Base-by-base conservation (phyloP, 2,329 filamentous ascomycete genomes). In the Fusarium sp. region DNA sequence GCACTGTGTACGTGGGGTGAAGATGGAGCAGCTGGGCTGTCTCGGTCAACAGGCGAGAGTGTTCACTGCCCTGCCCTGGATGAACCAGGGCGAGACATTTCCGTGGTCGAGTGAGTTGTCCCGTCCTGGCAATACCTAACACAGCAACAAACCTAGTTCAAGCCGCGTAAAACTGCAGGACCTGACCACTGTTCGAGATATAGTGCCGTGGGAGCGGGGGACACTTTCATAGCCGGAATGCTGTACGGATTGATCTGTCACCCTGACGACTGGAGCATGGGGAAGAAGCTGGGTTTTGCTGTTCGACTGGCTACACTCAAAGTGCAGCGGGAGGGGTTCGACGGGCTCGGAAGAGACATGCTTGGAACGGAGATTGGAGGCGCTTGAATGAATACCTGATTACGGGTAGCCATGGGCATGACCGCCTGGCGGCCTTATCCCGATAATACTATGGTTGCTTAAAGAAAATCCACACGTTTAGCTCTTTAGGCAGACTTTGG, bases 221-320 rank as follows among this genome's bases (percentile, higher is more conserved):
- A 94, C 78, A 93, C 92, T 1, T 94, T 94, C 77, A 89, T 92
- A 71, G 92, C 92, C 38, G 92, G 91, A 66, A 89, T 92, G 80
- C 82, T 94, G 54, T 93, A 91, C 81, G 86, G 84, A 39, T 80
- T 93, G 68, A 81, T 87, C 63, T 87, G 84, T 77, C 86, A 85
- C 70, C 73, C 77, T 47, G 76, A 80, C 14, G 82, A 86, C 70
- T 91, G 88, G 88, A 79, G 82, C 73, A 76, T 86, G 51, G 73
- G 81, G 56, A 78, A 81, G 63, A 88, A 86, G 75, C 79, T 92
- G 68, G 79, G 77, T 36, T 92, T 92, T 81, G 91, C 91, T 51
- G 92, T 91, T 72, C 84, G 87, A 65, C 80, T 94, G 78, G 92
- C 92, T 58, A 91, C 91, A 44, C 83, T 86, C 68, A 94, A 94